Conservation (phyloP, 805 yeast genomes). For the Candida nonsorbophila region DNA sequence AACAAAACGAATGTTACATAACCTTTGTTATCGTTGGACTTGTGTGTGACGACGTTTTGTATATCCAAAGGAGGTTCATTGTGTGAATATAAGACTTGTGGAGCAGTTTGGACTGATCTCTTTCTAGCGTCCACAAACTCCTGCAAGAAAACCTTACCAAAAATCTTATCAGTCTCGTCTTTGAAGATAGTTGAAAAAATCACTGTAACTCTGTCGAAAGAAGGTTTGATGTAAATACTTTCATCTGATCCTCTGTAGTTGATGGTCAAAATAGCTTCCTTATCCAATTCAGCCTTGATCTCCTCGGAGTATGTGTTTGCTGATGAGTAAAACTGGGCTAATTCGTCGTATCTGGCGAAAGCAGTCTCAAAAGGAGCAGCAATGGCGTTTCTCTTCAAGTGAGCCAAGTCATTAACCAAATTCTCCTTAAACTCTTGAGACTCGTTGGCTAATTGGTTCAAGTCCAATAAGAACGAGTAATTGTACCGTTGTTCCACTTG, state of each 20-base stretch:
- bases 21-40: conserved; percentile 40
- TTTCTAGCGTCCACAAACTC: conserved; percentile 96
- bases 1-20: conserved; percentile 68
- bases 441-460: conserved; percentile 28
- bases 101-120: conserved; percentile 94
- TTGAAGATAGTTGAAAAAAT: conserved; percentile 90
- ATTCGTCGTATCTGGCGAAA: conserved; percentile 67
- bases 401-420: conserved; percentile 60
- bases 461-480: conserved; percentile 67
- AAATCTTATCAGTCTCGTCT: conserved; percentile 93
- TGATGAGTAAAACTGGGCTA: conserved; percentile 46
- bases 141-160: conserved; percentile 84
- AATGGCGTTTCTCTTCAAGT: conserved; percentile 79
- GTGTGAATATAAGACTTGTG: conserved; percentile 90
- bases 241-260: conserved; percentile 87
- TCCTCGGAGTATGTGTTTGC: conserved; percentile 40
- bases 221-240: conserved; percentile 83
- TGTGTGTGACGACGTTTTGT: conserved; percentile 23
- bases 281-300: conserved; percentile 36
- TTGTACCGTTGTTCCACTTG: conserved; percentile 74
- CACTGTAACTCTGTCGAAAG: conserved; percentile 94
- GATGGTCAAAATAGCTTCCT: conserved; percentile 59
- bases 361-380: conserved; percentile 93
- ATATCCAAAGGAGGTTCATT: conserved; percentile 88
- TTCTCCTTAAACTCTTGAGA: conserved; percentile 44